Conservation (phyloP, 768 basidiomycete species). For the Calvatia gigantea region DNA sequence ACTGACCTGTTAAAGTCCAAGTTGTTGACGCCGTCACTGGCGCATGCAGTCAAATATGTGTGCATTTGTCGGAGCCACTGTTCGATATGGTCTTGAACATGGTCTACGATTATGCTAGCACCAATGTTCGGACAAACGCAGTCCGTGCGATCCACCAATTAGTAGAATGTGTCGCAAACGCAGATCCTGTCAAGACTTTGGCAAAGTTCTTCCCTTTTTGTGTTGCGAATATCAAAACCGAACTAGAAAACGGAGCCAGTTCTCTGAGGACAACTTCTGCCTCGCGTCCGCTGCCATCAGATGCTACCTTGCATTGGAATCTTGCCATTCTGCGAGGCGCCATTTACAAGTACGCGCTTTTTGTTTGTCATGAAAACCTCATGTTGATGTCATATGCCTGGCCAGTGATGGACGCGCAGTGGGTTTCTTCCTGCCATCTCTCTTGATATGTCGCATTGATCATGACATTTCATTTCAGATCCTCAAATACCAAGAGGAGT, state of each 20-base stretch:
- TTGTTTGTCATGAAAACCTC: constrained; percentile 1
- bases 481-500: constrained; percentile 56
- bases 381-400: neutral
- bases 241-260: constrained; percentile 84
- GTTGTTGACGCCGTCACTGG: constrained; percentile 74
- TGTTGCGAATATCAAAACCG: constrained; percentile 60
- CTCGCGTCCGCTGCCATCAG: constrained; percentile 67
- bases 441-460: neutral
- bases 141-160: constrained; percentile 85
- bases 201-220: constrained; percentile 78
- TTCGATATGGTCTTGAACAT: constrained; percentile 81
- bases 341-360: constrained; percentile 64
- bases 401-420: constrained; percentile 60
- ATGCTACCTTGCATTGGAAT: constrained; percentile 88
- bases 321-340: constrained; percentile 74
- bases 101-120: constrained; percentile 80
- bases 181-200: constrained; percentile 72
- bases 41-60: constrained; percentile 75
- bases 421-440: constrained; percentile 17
- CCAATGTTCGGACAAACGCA: constrained; percentile 79
- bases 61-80: constrained; percentile 68
- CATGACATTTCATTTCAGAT: constrained; percentile 37
- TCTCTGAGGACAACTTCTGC: constrained; percentile 68
- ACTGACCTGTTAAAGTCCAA: constrained; percentile 41
- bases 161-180: constrained; percentile 82